Evolutionary conservation across 1,284 basidiomycete species (phyloP).

Genomic region (Ganoderma leucocontextum): DNA sequence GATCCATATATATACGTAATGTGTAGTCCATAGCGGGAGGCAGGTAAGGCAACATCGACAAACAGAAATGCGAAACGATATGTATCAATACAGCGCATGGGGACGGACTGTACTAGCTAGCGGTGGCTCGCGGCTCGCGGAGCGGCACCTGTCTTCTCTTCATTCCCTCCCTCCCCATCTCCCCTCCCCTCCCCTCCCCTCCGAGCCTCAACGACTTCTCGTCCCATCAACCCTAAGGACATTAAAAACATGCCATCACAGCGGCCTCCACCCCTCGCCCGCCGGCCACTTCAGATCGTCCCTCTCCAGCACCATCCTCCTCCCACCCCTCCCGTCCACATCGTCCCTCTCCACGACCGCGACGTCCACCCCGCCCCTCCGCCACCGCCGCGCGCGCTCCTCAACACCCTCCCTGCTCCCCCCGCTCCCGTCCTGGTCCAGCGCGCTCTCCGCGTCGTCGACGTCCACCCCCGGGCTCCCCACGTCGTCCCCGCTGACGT

Average conservation of each 20-base stretch:
- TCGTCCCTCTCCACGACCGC: slow-evolving; percentile 37
- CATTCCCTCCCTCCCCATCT: not conserved
- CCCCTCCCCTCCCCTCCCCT: not conserved
- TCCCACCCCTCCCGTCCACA: slow-evolving; percentile 28
- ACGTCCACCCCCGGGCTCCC: slow-evolving; percentile 13
- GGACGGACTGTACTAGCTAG: not conserved
- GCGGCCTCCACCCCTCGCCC: slow-evolving; percentile 64
- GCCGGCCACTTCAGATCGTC: slow-evolving; percentile 70
- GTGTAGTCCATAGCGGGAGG: not conserved
- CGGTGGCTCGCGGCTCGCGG: not conserved
- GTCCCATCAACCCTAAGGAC: not conserved
- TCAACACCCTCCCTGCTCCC: slow-evolving; percentile 28
- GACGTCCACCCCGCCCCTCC: slow-evolving; percentile 42
- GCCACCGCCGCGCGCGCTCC: slow-evolving; percentile 40
- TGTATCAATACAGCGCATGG: slow-evolving; percentile 1
- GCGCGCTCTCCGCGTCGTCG: slow-evolving; percentile 26
- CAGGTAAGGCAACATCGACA: slow-evolving; percentile 3
- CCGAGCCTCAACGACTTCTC: not conserved
- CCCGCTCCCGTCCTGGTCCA: slow-evolving; percentile 32
- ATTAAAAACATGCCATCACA: slow-evolving; percentile 37
- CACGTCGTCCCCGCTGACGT: slow-evolving; percentile 29
- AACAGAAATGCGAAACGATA: not conserved
- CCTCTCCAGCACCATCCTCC: slow-evolving; percentile 43
- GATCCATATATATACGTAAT: not conserved
- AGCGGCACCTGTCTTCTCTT: not conserved